Evolutionary conservation across 345 rosid genomes (phyloP), one percentile per base, ranked within the genome.

Genomic region (Excoecaria cochinchinensis): DNA sequence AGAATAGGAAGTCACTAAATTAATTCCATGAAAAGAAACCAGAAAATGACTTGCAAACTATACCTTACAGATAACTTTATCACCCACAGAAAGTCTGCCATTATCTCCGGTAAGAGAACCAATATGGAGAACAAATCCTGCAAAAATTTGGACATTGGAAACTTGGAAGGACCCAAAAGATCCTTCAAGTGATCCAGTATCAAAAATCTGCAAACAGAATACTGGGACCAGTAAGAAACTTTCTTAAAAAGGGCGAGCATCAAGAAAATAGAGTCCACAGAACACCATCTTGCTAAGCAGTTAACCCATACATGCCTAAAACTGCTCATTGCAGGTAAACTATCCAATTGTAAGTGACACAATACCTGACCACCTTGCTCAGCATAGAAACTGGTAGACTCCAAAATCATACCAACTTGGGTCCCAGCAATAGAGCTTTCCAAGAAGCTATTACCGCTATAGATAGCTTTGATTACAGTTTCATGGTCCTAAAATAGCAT

Each of bases 321-420:
- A 65, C 46, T 59, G 14, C 5, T 53, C 24, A 47, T 31, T 8
- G 80, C 46, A 61, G 53, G 39, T 62, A 48, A 39, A 7, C 7
- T 21, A 47, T 24, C 58, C 42, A 19, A 70, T 65, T 63, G 67
- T 40, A 66, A 58, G 42, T 24, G 17, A 39, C 47, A 67, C 25
- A 48, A 65, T 88, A 95, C 98, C 99, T 95, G 99, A 78, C 99
- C 99, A 83, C 99, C 99, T 89, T 93, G 99, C 87, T 95, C 98
- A 39, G 99, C 97, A 80, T 95, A 95, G 87, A 95, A 95, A 77
- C 90, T 87, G 19, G 97, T 89, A 40, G 97, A 90, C 42, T 85
- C 90, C 84, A 93, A 77, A 69, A 95, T 89, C 40, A 95, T 74
- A 71, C 97, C 97, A 79, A 90, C 88, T 46, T 91, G 97, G 78